Evolutionary conservation across 176 grass and related monocot species (phyloP), one percentile per base, ranked within the genome.

Genomic region (Panicum miliaceum): DNA sequence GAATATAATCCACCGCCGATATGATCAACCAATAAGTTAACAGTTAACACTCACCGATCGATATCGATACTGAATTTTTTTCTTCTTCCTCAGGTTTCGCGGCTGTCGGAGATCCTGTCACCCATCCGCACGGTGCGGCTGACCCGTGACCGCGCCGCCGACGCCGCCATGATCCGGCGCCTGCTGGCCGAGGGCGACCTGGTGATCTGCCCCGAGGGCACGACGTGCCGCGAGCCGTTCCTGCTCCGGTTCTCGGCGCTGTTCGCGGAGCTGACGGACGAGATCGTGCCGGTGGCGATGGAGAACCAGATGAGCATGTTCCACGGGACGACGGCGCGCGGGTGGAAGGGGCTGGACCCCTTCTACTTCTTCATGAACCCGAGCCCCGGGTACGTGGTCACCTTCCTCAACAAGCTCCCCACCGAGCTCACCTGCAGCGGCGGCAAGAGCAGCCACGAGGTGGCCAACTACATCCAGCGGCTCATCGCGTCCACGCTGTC

Each of bases 341-440:
- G 93, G 0, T 92, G 93, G 88, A 95, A 95, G 41, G 90, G 85
- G 6, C 71, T 95, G 8, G 93, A 95, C 79, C 90, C 93, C 6
- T 84, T 95, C 82, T 95, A 88, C 85, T 95, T 95, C 90, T 90
- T 95, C 85, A 95, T 95, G 93, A 95, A 95, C 85, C 90, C 93
- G 7, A 90, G 75, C 85, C 93, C 93, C 0, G 82, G 76, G 7
- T 95, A 95, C 78, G 87, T 92, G 19, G 88, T 95, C 41, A 95
- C 93, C 1, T 95, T 95, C 75, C 88, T 92, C 61, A 85, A 81
- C 82, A 92, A 92, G 69, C 77, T 95, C 23, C 93, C 93, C 8
- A 18, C 9, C 8, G 93, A 95, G 64, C 85, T 89, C 54, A 95
- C 93, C 46, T 94, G 90, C 87, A 56, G 82, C 46, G 90, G 90